phyloP scores from a whole-genome alignment of 768 basidiomycete genomes.

The Serendipita sp. region DNA sequence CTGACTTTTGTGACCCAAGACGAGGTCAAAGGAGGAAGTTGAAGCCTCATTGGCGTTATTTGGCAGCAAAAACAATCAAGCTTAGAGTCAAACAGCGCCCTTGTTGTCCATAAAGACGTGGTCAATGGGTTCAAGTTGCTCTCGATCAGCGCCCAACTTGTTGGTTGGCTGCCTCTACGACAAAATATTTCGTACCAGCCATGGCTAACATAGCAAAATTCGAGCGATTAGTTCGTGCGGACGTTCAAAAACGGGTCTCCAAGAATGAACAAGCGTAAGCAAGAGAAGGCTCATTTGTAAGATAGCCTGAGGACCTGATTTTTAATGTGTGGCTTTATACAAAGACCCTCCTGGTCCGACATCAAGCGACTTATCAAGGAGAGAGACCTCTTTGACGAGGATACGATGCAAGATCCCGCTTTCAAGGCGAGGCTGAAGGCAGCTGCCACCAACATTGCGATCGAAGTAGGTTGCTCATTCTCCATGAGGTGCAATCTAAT shows the following conservation, averaged over 20 bases:
- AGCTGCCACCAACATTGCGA: neutral
- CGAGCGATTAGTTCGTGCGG: neutral
- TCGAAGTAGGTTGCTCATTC: neutral
- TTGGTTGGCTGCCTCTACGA: neutral
- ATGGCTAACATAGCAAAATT: neutral
- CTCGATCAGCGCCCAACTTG: neutral
- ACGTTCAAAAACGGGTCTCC: neutral
- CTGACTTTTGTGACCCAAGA: neutral
- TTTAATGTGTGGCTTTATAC: neutral
- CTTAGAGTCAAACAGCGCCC: neutral
- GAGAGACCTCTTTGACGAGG: neutral
- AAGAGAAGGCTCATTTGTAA: too few species aligned
- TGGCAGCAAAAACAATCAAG: neutral
- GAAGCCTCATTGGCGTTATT: neutral
- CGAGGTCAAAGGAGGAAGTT: neutral
- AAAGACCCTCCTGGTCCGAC: conserved; percentile 2
- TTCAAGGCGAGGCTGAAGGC: neutral
- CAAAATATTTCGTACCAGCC: neutral
- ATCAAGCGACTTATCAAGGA: neutral
- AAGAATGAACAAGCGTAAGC: neutral
- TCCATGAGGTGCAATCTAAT: neutral
- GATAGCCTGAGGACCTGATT: neutral
- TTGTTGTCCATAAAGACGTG: neutral
- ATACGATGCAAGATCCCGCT: neutral
- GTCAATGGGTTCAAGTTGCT: neutral